Evolutionary conservation across 208 protist genomes (phyloP).

Genomic region (Angomonas deanei): DNA sequence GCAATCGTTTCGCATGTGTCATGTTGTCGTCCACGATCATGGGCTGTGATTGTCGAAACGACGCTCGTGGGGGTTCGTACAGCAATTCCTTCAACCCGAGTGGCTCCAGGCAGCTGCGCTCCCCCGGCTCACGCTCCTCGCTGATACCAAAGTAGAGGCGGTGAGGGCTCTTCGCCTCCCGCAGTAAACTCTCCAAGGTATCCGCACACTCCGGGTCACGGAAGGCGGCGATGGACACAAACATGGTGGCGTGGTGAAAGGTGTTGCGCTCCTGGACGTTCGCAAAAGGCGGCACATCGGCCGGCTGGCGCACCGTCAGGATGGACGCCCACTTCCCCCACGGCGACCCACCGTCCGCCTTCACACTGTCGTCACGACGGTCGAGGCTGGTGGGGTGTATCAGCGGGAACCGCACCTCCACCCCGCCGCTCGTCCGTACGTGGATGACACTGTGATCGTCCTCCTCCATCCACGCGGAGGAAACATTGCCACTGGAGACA

Average conservation of each 20-base stretch:
- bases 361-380: neutral
- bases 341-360: neutral
- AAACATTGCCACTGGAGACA: neutral
- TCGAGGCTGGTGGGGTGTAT: neutral
- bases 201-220: conserved; percentile 80
- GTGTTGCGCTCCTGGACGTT: conserved; percentile 16
- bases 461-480: neutral
- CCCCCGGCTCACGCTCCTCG: conserved; percentile 43
- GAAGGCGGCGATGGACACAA: conserved; percentile 85
- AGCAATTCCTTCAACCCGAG: neutral
- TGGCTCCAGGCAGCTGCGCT: conserved; percentile 29
- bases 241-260: conserved; percentile 64
- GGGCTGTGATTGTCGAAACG: too few species aligned
- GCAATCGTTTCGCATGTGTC: conserved; percentile 6
- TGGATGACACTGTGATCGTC: neutral
- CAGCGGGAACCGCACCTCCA: conserved; percentile 7
- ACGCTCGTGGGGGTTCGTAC: neutral
- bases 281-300: conserved; percentile 23
- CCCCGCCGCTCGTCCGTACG: neutral
- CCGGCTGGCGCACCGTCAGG: conserved; percentile 11
- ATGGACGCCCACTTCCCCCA: conserved; percentile 17
- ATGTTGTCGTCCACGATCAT: too few species aligned
- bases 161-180: conserved; percentile 31
- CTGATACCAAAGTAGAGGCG: conserved; percentile 82
- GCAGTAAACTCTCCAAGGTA: conserved; percentile 76